These are phyloP conservation scores for Monosporozyma aerobia DNA, from an alignment of 805 yeast species.

Conservation along the genomic window DNA sequence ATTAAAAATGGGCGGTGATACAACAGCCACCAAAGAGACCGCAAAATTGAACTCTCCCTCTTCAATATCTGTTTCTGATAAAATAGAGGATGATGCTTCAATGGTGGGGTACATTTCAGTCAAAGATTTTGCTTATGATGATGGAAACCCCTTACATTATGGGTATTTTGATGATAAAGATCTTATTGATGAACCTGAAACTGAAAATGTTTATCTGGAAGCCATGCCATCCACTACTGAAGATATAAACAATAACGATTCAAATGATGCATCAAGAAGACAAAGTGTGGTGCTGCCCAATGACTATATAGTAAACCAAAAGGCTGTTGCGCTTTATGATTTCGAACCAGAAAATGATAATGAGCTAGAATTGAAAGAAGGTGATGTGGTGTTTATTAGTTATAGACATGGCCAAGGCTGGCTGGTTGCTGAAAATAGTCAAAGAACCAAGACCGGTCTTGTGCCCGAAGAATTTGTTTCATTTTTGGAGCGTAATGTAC, in stretches of 20 bases:
- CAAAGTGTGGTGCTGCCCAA: constrained; percentile 28
- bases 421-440: constrained; percentile 73
- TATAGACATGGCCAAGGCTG: constrained; percentile 97
- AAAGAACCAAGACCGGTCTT: constrained; percentile 53
- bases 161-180: constrained; percentile 38
- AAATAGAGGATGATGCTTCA: constrained; percentile 3
- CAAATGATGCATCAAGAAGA: constrained; percentile 17
- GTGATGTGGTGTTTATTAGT: constrained; percentile 75
- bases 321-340: constrained; percentile 82
- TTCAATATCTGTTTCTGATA: neutral
- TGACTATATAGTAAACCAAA: constrained; percentile 35
- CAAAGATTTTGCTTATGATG: constrained; percentile 76
- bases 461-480: constrained; percentile 94
- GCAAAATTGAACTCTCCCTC: neutral
- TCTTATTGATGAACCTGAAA: constrained; percentile 2
- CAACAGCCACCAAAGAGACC: neutral
- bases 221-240: constrained; percentile 1
- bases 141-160: constrained; percentile 58
- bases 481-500: constrained; percentile 17
- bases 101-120: constrained; percentile 38
- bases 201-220: constrained; percentile 6
- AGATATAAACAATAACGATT: constrained; percentile 13
- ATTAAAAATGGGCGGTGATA: neutral
- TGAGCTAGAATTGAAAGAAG: constrained; percentile 68
- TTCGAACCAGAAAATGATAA: constrained; percentile 91